phyloP scores from a whole-genome alignment of 805 yeast species.

The Yarrowia deformans region DNA sequence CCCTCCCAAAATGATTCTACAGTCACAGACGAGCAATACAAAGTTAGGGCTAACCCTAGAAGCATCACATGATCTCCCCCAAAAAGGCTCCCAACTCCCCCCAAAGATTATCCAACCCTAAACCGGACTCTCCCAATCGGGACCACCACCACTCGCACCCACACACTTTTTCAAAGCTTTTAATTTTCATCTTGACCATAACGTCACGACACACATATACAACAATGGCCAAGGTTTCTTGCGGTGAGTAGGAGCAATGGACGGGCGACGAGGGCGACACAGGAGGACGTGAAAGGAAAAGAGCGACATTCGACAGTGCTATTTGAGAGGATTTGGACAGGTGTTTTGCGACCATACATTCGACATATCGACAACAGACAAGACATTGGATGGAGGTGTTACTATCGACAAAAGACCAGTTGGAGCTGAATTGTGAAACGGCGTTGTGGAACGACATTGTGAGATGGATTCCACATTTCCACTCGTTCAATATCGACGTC shows the following conservation, averaged over 20 bases:
- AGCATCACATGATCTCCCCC: conserved; percentile 16
- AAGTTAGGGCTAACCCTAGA: conserved; percentile 35
- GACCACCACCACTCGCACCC: conserved; percentile 27
- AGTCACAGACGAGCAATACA: not conserved
- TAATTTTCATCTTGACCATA: conserved; percentile 37
- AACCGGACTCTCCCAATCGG: conserved; percentile 21
- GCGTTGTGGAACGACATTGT: not conserved
- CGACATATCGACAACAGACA: not conserved
- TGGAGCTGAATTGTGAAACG: not conserved
- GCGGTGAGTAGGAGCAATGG: conserved; percentile 54
- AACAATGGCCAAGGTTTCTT: conserved; percentile 70
- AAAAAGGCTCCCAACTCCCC: conserved; percentile 31
- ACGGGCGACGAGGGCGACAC: not conserved
- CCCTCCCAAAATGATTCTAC: not conserved
- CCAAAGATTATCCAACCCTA: conserved; percentile 9
- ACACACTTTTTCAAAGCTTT: conserved; percentile 32
- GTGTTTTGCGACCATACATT: not conserved
- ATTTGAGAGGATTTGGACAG: not conserved
- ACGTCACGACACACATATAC: conserved; percentile 39
- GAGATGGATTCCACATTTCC: no score
- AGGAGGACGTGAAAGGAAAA: no score
- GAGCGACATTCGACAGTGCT: no score
- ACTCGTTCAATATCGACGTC: no score
- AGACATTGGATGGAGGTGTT: no score
- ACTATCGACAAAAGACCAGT: not conserved